These are phyloP conservation scores for Athelia sp. DNA, from an alignment of 1,284 basidiomycete species.

Conservation along the genomic window DNA sequence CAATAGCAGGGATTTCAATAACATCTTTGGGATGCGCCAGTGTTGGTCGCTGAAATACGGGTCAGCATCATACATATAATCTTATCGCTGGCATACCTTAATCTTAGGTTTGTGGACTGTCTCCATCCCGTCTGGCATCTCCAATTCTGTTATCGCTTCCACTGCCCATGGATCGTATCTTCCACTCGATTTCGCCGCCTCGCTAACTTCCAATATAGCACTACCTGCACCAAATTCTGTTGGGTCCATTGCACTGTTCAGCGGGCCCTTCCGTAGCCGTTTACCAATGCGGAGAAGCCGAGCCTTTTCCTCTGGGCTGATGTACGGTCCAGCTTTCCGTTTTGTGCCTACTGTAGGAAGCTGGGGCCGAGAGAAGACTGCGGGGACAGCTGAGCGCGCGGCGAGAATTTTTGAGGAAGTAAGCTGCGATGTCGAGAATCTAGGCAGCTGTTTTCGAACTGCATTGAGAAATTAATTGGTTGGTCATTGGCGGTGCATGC, in stretches of 20 bases:
- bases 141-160: conserved; percentile 24
- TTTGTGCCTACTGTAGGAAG: conserved; percentile 21
- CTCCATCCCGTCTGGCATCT: conserved; percentile 36
- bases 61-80: conserved; percentile 1
- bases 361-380: conserved; percentile 58
- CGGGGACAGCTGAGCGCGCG: conserved; percentile 82
- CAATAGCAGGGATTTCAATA: conserved; percentile 64
- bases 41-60: conserved; percentile 38
- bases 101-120: conserved; percentile 37
- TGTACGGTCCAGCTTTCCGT: conserved; percentile 21
- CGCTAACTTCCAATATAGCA: conserved; percentile 52
- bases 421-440: conserved; percentile 51
- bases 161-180: conserved; percentile 69
- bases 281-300: conserved; percentile 72
- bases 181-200: conserved; percentile 69
- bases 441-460: conserved; percentile 57
- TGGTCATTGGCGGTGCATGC: not conserved
- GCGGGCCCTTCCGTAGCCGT: conserved; percentile 60
- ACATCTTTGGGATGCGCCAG: conserved; percentile 40
- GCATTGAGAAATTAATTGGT: conserved; percentile 1
- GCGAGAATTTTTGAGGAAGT: conserved; percentile 80
- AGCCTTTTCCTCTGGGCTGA: conserved; percentile 65
- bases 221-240: conserved; percentile 61
- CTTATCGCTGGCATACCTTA: conserved; percentile 36
- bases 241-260: conserved; percentile 65